Conservation (phyloP, 306 rosid genomes). For the Pterocarpus santalinus region DNA sequence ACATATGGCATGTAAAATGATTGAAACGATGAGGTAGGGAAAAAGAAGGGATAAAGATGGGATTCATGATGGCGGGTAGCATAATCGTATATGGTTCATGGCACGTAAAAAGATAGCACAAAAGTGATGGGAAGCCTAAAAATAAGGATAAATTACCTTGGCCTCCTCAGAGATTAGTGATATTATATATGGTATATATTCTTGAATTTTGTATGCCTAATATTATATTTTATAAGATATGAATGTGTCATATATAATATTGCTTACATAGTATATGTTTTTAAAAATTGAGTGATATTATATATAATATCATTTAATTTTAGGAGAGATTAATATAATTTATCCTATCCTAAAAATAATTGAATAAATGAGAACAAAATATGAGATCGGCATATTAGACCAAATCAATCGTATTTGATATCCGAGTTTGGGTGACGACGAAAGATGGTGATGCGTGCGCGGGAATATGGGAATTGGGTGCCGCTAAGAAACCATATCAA, state of each 20-base stretch:
- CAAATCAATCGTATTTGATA: background rate
- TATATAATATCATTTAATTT: too few relatives aligned
- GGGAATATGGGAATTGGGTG: background rate
- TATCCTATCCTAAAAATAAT: background rate
- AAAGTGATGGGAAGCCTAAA: background rate
- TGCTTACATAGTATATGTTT: too few relatives aligned
- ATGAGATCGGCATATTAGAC: slow-evolving; percentile 11
- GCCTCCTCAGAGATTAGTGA: too few relatives aligned
- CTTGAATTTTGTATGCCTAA: too few relatives aligned
- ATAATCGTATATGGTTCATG: slow-evolving; percentile 16
- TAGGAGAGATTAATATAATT: too few relatives aligned
- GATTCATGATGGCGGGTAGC: background rate
- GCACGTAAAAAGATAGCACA: slow-evolving; percentile 1
- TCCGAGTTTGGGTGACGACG: background rate
- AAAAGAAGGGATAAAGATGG: background rate
- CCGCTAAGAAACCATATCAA: background rate
- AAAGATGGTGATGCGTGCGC: slow-evolving; percentile 23
- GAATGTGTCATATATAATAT: too few relatives aligned
- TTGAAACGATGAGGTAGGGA: background rate
- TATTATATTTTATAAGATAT: too few relatives aligned
- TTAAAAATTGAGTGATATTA: too few relatives aligned
- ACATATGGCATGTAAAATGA: slow-evolving; percentile 3
- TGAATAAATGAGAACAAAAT: slow-evolving; percentile 34
- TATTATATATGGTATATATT: too few relatives aligned
- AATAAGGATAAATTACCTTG: background rate